Evolutionary conservation across 495 filamentous ascomycete species (phyloP).

Genomic region (Thozetella sp.): DNA sequence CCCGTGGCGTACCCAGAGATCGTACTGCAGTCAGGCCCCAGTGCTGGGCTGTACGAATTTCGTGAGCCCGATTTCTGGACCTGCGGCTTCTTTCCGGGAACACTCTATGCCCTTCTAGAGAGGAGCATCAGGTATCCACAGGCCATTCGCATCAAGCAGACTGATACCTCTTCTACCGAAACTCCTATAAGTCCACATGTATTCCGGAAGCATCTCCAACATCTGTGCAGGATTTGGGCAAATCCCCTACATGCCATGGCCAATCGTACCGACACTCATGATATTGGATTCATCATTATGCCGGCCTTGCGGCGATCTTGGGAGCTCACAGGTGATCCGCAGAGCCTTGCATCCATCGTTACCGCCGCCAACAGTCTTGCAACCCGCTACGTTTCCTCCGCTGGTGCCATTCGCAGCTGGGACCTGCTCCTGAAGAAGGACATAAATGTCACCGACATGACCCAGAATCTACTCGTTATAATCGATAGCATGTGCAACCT

Average conservation of each 20-base stretch:
- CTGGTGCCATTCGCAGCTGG: conserved; percentile 41
- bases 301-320: conserved; percentile 36
- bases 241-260: conserved; percentile 34
- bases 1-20: too few species aligned
- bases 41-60: too few species aligned
- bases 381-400: conserved; percentile 29
- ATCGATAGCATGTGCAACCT: conserved; percentile 52
- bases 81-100: conserved; percentile 43
- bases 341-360: conserved; percentile 26
- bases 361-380: conserved; percentile 37
- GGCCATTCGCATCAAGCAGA: not conserved
- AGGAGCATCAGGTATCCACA: conserved; percentile 29
- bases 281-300: conserved; percentile 42
- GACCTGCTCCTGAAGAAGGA: conserved; percentile 30
- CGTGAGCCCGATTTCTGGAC: conserved; percentile 34
- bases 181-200: not conserved
- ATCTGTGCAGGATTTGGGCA: conserved; percentile 36
- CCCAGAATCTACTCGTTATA: conserved; percentile 38
- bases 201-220: not conserved
- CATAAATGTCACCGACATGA: conserved; percentile 14
- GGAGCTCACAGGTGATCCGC: conserved; percentile 31
- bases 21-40: too few species aligned
- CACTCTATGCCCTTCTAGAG: conserved; percentile 32
- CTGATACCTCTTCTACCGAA: too few species aligned
- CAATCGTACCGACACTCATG: conserved; percentile 36